These are phyloP conservation scores for Metahyphopichia silvanorum DNA, from an alignment of 805 yeast genomes.

Conservation along the genomic window DNA sequence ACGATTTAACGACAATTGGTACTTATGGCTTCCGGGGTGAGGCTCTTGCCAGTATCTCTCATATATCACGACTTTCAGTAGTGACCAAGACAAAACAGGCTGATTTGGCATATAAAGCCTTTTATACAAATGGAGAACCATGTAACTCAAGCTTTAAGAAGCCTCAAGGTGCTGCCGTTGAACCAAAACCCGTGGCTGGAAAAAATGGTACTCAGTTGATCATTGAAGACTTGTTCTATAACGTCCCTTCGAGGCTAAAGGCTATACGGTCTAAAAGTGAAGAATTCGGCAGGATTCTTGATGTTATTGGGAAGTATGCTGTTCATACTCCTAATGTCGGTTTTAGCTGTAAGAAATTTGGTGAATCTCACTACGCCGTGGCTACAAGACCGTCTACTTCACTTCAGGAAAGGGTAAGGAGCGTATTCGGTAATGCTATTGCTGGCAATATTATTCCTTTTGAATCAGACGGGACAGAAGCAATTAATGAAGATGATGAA, in stretches of 20 bases:
- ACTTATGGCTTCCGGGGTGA: slow-evolving; percentile 97
- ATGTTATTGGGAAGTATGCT: slow-evolving; percentile 80
- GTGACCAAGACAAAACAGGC: slow-evolving; percentile 64
- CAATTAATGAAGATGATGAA: slow-evolving; percentile 9
- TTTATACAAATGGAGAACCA: slow-evolving; percentile 66
- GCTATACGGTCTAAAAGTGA: slow-evolving; percentile 66
- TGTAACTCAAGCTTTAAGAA: slow-evolving; percentile 38
- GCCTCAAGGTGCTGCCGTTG: slow-evolving; percentile 27
- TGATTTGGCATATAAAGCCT: slow-evolving; percentile 67
- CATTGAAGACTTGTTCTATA: slow-evolving; percentile 88
- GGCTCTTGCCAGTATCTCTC: slow-evolving; percentile 92
- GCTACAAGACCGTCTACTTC: slow-evolving; percentile 49
- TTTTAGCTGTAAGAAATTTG: slow-evolving; percentile 74
- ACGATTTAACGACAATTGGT: slow-evolving; percentile 64
- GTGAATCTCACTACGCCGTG: slow-evolving; percentile 70
- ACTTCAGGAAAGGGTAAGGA: slow-evolving; percentile 66
- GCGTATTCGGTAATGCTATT: slow-evolving; percentile 65
- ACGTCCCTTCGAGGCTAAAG: slow-evolving; percentile 73
- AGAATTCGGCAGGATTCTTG: slow-evolving; percentile 74
- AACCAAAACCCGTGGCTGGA: slow-evolving; percentile 80
- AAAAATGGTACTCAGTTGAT: slow-evolving; percentile 78
- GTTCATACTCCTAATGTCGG: slow-evolving; percentile 69
- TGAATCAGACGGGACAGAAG: slow-evolving; percentile 22
- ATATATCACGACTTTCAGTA: slow-evolving; percentile 78
- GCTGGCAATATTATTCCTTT: slow-evolving; percentile 62